Base-by-base conservation (phyloP, 2,329 filamentous ascomycete genomes). In the Pseudonectria buxi region DNA sequence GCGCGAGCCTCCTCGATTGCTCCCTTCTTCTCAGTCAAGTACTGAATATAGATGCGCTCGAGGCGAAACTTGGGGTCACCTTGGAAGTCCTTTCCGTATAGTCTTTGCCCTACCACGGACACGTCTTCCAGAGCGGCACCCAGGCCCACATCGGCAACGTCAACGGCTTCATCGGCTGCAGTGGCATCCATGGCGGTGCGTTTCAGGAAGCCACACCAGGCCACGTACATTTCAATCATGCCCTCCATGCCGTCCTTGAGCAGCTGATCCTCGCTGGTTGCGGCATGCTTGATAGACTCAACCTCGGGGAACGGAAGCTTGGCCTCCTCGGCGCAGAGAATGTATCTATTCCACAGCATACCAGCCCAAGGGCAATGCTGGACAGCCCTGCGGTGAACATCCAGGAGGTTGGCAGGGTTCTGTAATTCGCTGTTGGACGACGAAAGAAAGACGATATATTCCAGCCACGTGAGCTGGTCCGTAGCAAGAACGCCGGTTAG, bases 281-380 rank as follows among this genome's bases (percentile, higher is more conserved):
- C 92, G 28, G 81, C 81, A 59, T 95, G 87, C 62, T 98, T 98
- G 58, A 95, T 88, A 27, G 80, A 74, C 50, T 94, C 86, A 34
- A 96, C 86, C 32, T 86, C 83, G 15, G 81, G 70, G 51, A 94
- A 95, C 0, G 82, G 71, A 44, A 81, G 74, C 24, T 76, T 76
- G 41, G 86, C 82, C 30, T 86, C 77, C 61, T 96, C 92, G 4
- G 87, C 85, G 14, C 81, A 83, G 34, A 95, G 64, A 16, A 98
- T 82, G 46, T 89, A 89, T 46, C 90, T 81, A 6, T 86, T 86
- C 92, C 92, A 98, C 6, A 98, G 71, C 18, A 77, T 73, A 12
- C 92, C 92, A 6, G 88, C 94, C 83, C 88, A 94, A 2, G 92
- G 89, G 50, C 90, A 95, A 60, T 96, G 92, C 28, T 81, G 76